Conservation (phyloP, 305 asterid species). For the Solanum hybrid region DNA sequence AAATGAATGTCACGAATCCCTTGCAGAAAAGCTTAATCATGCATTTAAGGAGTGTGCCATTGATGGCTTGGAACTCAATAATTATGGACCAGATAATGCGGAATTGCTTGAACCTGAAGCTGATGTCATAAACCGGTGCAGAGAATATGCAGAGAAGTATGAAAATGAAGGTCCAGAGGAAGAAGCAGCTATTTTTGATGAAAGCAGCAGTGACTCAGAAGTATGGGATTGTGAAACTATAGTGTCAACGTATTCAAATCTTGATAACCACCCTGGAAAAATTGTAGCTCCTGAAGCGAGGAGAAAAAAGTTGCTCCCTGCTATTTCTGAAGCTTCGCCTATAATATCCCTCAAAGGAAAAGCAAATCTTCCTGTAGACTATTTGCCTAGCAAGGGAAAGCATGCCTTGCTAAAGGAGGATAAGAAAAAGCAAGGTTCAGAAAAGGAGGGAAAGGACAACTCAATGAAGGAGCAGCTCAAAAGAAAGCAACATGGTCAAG, state of each 20-base stretch:
- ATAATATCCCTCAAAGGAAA: constrained; percentile 70
- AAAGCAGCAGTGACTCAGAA: constrained; percentile 76
- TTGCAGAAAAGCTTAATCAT: constrained; percentile 48
- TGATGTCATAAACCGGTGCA: constrained; percentile 51
- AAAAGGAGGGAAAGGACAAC: constrained; percentile 29
- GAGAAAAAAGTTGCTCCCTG: constrained; percentile 55
- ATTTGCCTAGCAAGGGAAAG: constrained; percentile 48
- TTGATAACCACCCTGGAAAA: constrained; percentile 87
- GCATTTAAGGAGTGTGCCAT: constrained; percentile 33
- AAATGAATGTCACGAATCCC: constrained; percentile 43
- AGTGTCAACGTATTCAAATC: constrained; percentile 72
- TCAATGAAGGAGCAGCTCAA: constrained; percentile 30
- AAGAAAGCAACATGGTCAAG: constrained; percentile 55
- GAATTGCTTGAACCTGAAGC: constrained; percentile 47
- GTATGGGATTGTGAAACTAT: constrained; percentile 93
- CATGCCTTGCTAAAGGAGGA: constrained; percentile 25
- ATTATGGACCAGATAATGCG: constrained; percentile 17
- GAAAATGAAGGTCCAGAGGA: constrained; percentile 37
- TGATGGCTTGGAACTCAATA: constrained; percentile 4
- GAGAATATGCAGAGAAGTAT: constrained; percentile 63
- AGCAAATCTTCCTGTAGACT: constrained; percentile 75
- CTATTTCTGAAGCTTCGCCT: constrained; percentile 35
- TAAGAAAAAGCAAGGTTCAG: constrained; percentile 9
- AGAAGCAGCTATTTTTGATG: constrained; percentile 44
- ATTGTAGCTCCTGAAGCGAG: constrained; percentile 68